Conservation (phyloP, 805 yeast species). For the Candida sithepensis region DNA sequence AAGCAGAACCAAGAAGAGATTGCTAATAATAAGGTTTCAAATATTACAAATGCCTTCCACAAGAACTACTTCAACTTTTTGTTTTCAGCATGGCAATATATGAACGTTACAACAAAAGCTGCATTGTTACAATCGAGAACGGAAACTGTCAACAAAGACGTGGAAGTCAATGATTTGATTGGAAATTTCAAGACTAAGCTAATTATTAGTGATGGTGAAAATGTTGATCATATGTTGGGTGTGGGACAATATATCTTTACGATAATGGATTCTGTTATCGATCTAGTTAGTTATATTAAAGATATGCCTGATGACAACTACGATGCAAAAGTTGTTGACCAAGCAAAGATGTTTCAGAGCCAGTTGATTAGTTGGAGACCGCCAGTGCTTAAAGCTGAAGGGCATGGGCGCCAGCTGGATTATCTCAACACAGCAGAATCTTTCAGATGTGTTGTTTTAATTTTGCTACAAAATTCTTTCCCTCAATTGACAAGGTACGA, state of each 20-base stretch:
- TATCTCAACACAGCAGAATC: constrained; percentile 13
- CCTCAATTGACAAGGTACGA: constrained; percentile 6
- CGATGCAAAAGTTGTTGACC: constrained; percentile 1
- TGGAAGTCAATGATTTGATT: constrained; percentile 1
- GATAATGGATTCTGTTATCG: constrained; percentile 12
- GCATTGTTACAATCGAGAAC: constrained; percentile 6
- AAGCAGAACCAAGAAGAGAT: not conserved
- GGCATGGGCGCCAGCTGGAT: constrained; percentile 7
- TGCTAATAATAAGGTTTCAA: not conserved
- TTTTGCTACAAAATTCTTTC: constrained; percentile 15
- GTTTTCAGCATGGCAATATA: constrained; percentile 21
- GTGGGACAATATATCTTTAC: constrained; percentile 12
- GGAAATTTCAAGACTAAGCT: not conserved
- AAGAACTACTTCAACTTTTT: constrained; percentile 12
- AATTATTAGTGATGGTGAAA: constrained; percentile 17
- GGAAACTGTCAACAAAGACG: constrained; percentile 1
- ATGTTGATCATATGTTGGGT: constrained; percentile 21
- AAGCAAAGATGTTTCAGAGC: constrained; percentile 6
- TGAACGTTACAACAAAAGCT: constrained; percentile 15
- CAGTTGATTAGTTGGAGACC: constrained; percentile 8
- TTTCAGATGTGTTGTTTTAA: constrained; percentile 7
- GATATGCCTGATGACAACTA: constrained; percentile 8
- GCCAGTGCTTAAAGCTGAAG: not conserved
- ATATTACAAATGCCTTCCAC: not conserved
- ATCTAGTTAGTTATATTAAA: constrained; percentile 9